A percentile compares a stretch with the other conserved stretches of the same genome.
Evolutionary conservation across 2,329 filamentous ascomycete genomes (phyloP).

Genomic region (Claviceps spartinae): DNA sequence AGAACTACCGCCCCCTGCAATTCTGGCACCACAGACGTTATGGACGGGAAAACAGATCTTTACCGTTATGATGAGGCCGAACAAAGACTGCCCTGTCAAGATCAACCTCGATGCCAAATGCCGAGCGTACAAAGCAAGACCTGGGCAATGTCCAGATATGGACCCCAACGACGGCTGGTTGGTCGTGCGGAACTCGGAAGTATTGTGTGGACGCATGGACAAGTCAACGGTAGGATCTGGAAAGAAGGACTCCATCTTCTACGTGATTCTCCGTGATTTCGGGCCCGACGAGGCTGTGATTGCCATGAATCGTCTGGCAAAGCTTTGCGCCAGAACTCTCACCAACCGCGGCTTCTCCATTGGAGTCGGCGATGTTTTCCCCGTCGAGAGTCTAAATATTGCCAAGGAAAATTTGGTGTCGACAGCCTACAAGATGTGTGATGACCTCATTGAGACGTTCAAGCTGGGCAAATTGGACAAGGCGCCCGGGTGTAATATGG

Average conservation of each 20-base stretch:
- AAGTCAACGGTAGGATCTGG: slow-evolving; percentile 94
- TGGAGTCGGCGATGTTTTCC: slow-evolving; percentile 88
- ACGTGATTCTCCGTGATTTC: slow-evolving; percentile 89
- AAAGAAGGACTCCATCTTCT: slow-evolving; percentile 97
- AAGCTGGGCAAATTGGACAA: slow-evolving; percentile 72
- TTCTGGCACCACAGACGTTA: slow-evolving; percentile 70
- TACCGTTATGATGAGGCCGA: slow-evolving; percentile 80
- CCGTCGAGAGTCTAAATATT: slow-evolving; percentile 53
- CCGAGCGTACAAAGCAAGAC: slow-evolving; percentile 15
- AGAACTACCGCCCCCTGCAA: slow-evolving; percentile 74
- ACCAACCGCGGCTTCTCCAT: slow-evolving; percentile 92
- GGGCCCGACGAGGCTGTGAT: slow-evolving; percentile 77
- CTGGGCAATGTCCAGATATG: slow-evolving; percentile 50
- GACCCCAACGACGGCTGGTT: slow-evolving; percentile 83
- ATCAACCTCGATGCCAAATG: slow-evolving; percentile 92
- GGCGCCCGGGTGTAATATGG: slow-evolving; percentile 77
- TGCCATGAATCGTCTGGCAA: slow-evolving; percentile 89
- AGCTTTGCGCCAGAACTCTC: slow-evolving; percentile 76
- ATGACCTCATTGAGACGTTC: slow-evolving; percentile 70
- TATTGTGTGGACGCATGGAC: slow-evolving; percentile 97
- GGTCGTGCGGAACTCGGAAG: slow-evolving; percentile 87
- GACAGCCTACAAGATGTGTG: slow-evolving; percentile 66
- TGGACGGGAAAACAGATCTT: slow-evolving; percentile 99
- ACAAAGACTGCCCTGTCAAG: slow-evolving; percentile 65
- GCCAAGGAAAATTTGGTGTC: slow-evolving; percentile 67